A percentile compares a stretch with the other conserved stretches of the same genome.
These are phyloP conservation scores for Aspergillus heteromorphus DNA, from an alignment of 495 filamentous ascomycete species.

Conservation along the genomic window DNA sequence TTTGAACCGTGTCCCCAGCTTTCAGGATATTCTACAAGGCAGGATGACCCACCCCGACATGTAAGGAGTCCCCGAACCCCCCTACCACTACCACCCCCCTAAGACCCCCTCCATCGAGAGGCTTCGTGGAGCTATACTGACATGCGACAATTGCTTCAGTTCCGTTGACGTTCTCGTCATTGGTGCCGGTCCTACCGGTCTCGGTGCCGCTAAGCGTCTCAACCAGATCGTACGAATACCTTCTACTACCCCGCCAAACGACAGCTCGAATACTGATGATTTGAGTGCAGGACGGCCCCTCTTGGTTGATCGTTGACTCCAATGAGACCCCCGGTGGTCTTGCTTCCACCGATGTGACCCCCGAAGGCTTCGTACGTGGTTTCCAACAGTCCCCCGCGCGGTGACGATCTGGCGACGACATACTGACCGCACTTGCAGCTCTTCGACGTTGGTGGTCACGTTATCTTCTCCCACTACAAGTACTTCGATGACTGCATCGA, in stretches of 20 bases:
- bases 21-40: slow-evolving; percentile 55
- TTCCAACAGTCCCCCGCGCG: neutral
- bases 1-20: slow-evolving; percentile 53
- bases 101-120: neutral
- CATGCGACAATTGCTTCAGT: slow-evolving; percentile 40
- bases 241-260: neutral
- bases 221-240: slow-evolving; percentile 77
- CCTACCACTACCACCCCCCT: neutral
- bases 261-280: slow-evolving; percentile 17
- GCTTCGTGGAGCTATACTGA: slow-evolving; percentile 12
- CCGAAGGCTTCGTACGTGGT: slow-evolving; percentile 90
- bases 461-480: slow-evolving; percentile 99
- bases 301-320: slow-evolving; percentile 93
- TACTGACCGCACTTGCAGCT: slow-evolving; percentile 52
- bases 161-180: slow-evolving; percentile 97
- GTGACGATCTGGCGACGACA: neutral
- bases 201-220: slow-evolving; percentile 95
- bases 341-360: slow-evolving; percentile 91
- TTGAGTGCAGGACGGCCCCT: slow-evolving; percentile 65
- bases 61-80: slow-evolving; percentile 28
- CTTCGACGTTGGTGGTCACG: slow-evolving; percentile 98
- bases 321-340: slow-evolving; percentile 94
- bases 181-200: slow-evolving; percentile 92
- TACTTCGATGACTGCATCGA: slow-evolving; percentile 99
- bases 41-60: slow-evolving; percentile 54